Conservation (phyloP, 257 asterid genomes). For the Osmanthus fragrans region DNA sequence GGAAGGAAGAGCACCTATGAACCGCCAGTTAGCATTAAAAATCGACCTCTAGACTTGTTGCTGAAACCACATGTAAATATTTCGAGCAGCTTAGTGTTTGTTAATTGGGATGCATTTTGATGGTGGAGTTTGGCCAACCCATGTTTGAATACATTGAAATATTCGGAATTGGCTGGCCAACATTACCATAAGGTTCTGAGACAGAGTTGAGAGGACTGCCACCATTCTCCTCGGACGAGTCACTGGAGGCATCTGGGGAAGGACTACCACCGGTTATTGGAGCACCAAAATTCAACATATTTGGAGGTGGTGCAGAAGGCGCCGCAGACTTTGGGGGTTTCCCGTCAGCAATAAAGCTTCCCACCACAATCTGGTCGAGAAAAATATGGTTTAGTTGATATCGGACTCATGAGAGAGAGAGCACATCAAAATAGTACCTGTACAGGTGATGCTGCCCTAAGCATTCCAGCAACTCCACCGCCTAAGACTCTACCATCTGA, state of each 20-base stretch:
- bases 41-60: constrained; percentile 12
- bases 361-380: constrained; percentile 66
- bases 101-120: constrained; percentile 53
- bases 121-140: constrained; percentile 67
- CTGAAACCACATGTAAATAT: constrained; percentile 12
- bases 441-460: constrained; percentile 75
- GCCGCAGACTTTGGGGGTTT: constrained; percentile 50
- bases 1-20: constrained; percentile 17
- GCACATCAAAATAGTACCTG: constrained; percentile 47
- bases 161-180: constrained; percentile 52
- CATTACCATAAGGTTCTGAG: constrained; percentile 41
- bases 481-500: constrained; percentile 82
- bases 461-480: constrained; percentile 86
- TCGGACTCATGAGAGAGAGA: background rate
- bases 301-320: constrained; percentile 43
- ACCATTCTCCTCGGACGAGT: constrained; percentile 65
- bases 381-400: constrained; percentile 10
- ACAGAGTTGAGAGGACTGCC: constrained; percentile 54
- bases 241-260: constrained; percentile 68
- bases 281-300: constrained; percentile 59
- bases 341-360: constrained; percentile 88
- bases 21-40: constrained; percentile 23
- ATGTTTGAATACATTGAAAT: constrained; percentile 50
- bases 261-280: constrained; percentile 49
- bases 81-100: constrained; percentile 15